Percentiles rank a stretch among this genome's conserved stretches.
Evolutionary conservation across 768 basidiomycete genomes (phyloP).

Genomic region (Suillus weaverae): DNA sequence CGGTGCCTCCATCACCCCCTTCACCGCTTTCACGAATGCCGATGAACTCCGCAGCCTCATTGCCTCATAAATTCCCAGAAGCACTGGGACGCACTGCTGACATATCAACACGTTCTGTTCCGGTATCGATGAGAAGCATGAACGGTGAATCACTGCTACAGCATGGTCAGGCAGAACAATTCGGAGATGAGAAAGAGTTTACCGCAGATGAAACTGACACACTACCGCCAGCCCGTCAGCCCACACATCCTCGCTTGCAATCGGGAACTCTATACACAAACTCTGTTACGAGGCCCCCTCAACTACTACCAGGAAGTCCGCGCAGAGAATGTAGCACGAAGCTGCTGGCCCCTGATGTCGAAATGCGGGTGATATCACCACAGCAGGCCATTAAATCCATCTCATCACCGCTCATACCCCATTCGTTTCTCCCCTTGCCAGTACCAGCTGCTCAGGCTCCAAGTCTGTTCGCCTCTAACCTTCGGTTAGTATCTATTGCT

Average conservation of each 20-base stretch:
- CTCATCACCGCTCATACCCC: not conserved
- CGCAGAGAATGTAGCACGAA: not conserved
- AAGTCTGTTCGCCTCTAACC: not conserved
- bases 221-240: not conserved
- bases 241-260: not conserved
- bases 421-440: not conserved
- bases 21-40: constrained; percentile 2
- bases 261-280: constrained; percentile 1
- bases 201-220: not conserved
- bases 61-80: not conserved
- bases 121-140: not conserved
- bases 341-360: not conserved
- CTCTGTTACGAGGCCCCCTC: not conserved
- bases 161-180: not conserved
- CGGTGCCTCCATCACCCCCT: not conserved
- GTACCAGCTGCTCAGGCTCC: not conserved
- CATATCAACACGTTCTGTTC: constrained; percentile 3
- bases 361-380: not conserved
- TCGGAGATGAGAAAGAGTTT: constrained; percentile 6
- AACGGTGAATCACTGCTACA: not conserved
- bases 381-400: not conserved
- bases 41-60: not conserved
- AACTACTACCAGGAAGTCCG: not conserved
- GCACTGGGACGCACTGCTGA: constrained; percentile 1
- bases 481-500: not conserved